phyloP scores from a whole-genome alignment of 2,329 filamentous ascomycete genomes.

The Cadophora sp. region DNA sequence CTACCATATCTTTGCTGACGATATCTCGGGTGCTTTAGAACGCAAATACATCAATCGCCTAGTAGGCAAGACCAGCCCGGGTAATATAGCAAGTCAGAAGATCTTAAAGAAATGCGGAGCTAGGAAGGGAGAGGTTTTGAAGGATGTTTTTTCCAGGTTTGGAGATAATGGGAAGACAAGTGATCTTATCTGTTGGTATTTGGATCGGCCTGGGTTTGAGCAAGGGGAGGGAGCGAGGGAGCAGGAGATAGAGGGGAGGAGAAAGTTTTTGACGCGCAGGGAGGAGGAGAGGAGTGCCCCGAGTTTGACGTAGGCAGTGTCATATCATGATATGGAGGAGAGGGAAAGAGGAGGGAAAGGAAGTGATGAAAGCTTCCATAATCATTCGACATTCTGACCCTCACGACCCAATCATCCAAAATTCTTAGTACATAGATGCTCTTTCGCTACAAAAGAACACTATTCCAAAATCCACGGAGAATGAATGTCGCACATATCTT shows the following conservation, averaged over 20 bases:
- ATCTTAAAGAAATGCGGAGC: constrained; percentile 32
- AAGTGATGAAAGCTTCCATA: too few relatives aligned
- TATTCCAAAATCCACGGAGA: neutral
- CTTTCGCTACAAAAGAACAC: too few relatives aligned
- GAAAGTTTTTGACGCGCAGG: constrained; percentile 1
- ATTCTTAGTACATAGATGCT: too few relatives aligned
- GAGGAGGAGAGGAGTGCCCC: too few relatives aligned
- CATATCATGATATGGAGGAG: neutral
- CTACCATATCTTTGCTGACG: neutral
- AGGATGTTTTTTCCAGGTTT: constrained; percentile 18
- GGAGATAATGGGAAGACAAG: constrained; percentile 22
- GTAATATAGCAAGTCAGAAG: constrained; percentile 32
- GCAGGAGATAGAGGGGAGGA: neutral
- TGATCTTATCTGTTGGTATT: constrained; percentile 35
- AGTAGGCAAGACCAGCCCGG: constrained; percentile 35
- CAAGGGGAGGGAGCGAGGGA: neutral
- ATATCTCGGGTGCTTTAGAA: constrained; percentile 19
- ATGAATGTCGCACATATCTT: neutral
- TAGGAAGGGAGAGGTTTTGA: constrained; percentile 29
- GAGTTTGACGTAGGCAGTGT: too few relatives aligned
- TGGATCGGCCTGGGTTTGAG: constrained; percentile 32
- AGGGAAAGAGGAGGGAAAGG: too few relatives aligned
- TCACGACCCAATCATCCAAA: too few relatives aligned
- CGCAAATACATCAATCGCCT: constrained; percentile 32
- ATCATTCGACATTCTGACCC: too few relatives aligned